A percentile compares a stretch with the other conserved stretches of the same genome.
These are phyloP conservation scores for Nicotiana obtusifolia DNA, from an alignment of 257 asterid species.

Conservation along the genomic window DNA sequence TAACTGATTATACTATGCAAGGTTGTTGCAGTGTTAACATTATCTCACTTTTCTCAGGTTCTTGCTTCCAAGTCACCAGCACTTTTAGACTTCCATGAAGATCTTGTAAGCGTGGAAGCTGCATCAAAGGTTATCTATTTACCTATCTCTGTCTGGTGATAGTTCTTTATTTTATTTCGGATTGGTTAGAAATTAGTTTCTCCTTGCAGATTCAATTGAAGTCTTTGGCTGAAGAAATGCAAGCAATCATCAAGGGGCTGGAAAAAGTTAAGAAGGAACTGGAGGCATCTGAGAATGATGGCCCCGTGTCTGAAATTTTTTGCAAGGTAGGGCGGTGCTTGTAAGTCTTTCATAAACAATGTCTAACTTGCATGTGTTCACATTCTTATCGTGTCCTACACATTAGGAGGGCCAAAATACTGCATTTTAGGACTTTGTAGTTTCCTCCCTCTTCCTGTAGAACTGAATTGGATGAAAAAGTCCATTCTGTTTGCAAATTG, in stretches of 20 bases:
- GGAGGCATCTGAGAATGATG: conserved; percentile 81
- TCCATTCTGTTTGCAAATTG: neutral
- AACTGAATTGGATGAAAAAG: neutral
- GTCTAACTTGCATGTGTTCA: neutral
- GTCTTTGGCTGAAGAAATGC: conserved; percentile 99
- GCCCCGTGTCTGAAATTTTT: conserved; percentile 87
- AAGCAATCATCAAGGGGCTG: conserved; percentile 88
- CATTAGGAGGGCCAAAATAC: neutral
- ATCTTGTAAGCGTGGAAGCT: conserved; percentile 77
- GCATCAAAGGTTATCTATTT: conserved; percentile 63
- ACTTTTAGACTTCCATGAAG: conserved; percentile 69
- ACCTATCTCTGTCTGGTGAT: neutral
- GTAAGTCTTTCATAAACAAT: conserved; percentile 5
- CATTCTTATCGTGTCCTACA: neutral
- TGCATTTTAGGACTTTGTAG: neutral
- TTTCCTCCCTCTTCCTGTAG: neutral
- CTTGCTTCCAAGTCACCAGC: conserved; percentile 72
- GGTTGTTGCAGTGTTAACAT: conserved; percentile 3
- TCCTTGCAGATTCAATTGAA: conserved; percentile 81
- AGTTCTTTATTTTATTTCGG: neutral
- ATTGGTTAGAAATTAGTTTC: neutral
- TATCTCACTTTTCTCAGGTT: conserved; percentile 44
- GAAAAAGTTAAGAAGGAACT: conserved; percentile 94
- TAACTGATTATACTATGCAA: neutral
- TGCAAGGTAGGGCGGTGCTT: conserved; percentile 52